Percentiles rank a stretch among this genome's conserved stretches.
Conservation (phyloP, 768 basidiomycete species). For the Rhizopogon roseolus region DNA sequence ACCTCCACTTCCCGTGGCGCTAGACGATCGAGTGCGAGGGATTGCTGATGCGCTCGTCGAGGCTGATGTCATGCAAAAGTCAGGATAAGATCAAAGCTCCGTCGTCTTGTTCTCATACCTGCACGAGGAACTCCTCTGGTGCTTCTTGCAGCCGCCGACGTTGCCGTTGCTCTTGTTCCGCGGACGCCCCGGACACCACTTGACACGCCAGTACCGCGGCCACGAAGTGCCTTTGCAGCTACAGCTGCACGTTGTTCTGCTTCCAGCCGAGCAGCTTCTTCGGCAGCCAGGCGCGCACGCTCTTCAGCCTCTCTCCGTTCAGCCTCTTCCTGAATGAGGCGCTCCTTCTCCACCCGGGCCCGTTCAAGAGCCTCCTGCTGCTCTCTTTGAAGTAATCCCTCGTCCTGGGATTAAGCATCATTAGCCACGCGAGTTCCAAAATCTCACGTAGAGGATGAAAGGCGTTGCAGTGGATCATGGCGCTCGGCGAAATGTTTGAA, state of each 20-base stretch:
- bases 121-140: constrained; percentile 34
- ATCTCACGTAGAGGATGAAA: neutral
- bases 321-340: constrained; percentile 24
- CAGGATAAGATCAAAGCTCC: neutral
- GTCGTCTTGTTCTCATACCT: constrained; percentile 22
- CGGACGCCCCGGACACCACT: constrained; percentile 69
- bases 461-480: neutral
- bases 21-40: constrained; percentile 20
- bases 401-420: constrained; percentile 43
- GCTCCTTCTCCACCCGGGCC: constrained; percentile 23
- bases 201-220: constrained; percentile 42
- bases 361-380: constrained; percentile 24
- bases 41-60: constrained; percentile 9
- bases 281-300: constrained; percentile 23
- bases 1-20: constrained; percentile 18
- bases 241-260: constrained; percentile 42
- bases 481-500: neutral
- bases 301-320: constrained; percentile 40
- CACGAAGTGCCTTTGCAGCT: constrained; percentile 17
- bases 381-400: constrained; percentile 45
- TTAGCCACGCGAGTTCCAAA: neutral
- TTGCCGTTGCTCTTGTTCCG: constrained; percentile 61
- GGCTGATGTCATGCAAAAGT: constrained; percentile 4
- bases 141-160: constrained; percentile 42
- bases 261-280: constrained; percentile 34